Base-by-base conservation (phyloP, 352 stramenopile genomes). In the Pythium plurisporium region DNA sequence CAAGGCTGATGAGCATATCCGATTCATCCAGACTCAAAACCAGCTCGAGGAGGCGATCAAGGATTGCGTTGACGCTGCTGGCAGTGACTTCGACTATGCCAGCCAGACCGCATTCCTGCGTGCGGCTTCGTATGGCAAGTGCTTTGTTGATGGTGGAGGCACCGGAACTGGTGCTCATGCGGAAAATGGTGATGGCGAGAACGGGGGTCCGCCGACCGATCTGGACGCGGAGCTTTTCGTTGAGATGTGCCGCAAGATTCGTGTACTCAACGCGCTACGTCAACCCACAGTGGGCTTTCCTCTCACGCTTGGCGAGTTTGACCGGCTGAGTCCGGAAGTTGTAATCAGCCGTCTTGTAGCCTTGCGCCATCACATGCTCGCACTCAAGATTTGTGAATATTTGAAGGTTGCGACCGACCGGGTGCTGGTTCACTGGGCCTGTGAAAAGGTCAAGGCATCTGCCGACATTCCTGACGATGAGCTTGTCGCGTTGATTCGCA, bases 371-470 rank as follows among this genome's bases (percentile, higher is more conserved):
- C 86, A 96, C 68, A 93, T 95, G 43, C 66, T 96, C 12, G 88
- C 89, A n/a, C 76, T 95, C 29, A 96, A 95, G 61, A 91, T 96
- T 36, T 96, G 89, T 64, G 79, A 96, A 37, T 93, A 95, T 59
- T 48, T 96, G 29, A 83, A 89, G 55, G 78, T 93, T 34, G 74
- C 88, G n/a, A 94, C 86, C 3, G 86, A 96, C 59, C 79, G 82
- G 17, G 88, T 97, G 33, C 73, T 96, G 10, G 84, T 96, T 14
- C 81, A 95, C 64, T 97, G 89, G 89, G 89, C 89, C 11, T 96
- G 89, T 62, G 86, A 92, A 48, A 95, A 95, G 59, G 80, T 96
- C 23, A 89, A 89, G 67, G 73, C 77, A 1, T 70, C 62, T 26
- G 41, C 59, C 9, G 68, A 85, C 19, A 71, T 86, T 11, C 65